Base-by-base conservation (phyloP, 2,329 filamentous ascomycete genomes). In the Aureobasidium sp. region DNA sequence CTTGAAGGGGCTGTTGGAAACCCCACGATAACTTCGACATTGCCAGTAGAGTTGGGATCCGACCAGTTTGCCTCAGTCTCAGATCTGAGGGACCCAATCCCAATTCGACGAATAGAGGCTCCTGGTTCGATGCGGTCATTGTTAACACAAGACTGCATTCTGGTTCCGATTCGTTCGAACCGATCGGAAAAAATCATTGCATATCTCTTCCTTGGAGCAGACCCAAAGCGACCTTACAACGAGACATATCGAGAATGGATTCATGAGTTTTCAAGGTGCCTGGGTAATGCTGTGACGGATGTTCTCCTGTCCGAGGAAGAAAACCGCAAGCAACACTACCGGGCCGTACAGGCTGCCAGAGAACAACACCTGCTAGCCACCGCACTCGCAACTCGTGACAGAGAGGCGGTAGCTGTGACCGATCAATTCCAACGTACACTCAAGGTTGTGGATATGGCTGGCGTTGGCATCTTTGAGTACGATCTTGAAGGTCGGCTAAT, bases 401-500 rank as follows among this genome's bases (percentile, higher is more conserved):
- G 24, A 40, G 62, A 65, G 29, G 62, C 54, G 14, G 47, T 61
- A 6, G 50, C 60, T 2, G 62, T 57, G 17, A 59, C 57, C 5
- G 58, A 52, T 8, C 56, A 52, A 39, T 44, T 35, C n/a, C 47
- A 62, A 56, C 45, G 62, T n/a, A 47, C 62, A 7, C 56, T 61
- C n/a, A 57, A 65, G 48, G 53, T 61, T 11, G 52, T 65, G 31
- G 64, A 65, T 17, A 60, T 60, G 49, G 58, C 63, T 17, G 37
- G 48, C 39, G 64, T 65, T 33, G 64, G 64, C 14, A 50, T 65
- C 33, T 63, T 63, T 37, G 62, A 65, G 35, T 65, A 62, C 40
- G 54, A 63, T 39, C 44, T 60, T 1, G 52, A 61, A 3, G 61
- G 61, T 15, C 60, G 47, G 9, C 40, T 64, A 5, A 44, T 64